phyloP scores from a whole-genome alignment of 805 yeast species.

The Starmerella sirachaensis region DNA sequence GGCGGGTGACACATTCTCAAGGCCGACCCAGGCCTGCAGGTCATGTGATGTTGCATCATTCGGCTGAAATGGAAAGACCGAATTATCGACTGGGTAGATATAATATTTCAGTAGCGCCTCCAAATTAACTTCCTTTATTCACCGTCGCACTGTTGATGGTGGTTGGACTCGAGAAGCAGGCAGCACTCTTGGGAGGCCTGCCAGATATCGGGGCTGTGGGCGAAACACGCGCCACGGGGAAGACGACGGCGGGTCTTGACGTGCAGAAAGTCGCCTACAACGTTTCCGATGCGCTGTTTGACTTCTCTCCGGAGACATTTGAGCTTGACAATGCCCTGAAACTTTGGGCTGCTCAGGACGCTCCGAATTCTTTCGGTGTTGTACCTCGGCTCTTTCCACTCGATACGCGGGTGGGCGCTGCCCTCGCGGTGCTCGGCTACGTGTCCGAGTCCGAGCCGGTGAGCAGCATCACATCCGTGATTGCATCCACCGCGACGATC shows the following conservation, averaged over 20 bases:
- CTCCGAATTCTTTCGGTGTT: conserved; percentile 38
- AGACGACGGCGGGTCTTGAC: conserved; percentile 16
- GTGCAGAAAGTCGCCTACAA: conserved; percentile 29
- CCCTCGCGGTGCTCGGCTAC: conserved; percentile 67
- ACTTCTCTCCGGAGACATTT: conserved; percentile 56
- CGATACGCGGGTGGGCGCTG: conserved; percentile 77
- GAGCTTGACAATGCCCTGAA: conserved; percentile 47
- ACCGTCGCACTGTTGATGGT: too few relatives aligned
- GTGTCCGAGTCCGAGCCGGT: conserved; percentile 1
- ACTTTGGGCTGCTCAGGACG: conserved; percentile 46
- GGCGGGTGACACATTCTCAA: too few relatives aligned
- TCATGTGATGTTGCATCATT: background rate
- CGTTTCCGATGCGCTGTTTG: conserved; percentile 30
- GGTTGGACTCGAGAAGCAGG: too few relatives aligned
- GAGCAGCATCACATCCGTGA: conserved; percentile 30
- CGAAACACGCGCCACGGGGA: conserved; percentile 7
- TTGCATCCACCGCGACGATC: conserved; percentile 59
- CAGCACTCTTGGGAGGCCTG: conserved; percentile 11
- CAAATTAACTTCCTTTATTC: too few relatives aligned
- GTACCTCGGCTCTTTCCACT: conserved; percentile 46
- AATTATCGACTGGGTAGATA: background rate
- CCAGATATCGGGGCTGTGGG: conserved; percentile 6
- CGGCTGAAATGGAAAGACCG: too few relatives aligned
- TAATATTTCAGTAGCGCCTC: too few relatives aligned
- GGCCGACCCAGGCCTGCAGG: too few relatives aligned